Conservation (phyloP, 257 asterid species). For the Solanum ossicruentum region DNA sequence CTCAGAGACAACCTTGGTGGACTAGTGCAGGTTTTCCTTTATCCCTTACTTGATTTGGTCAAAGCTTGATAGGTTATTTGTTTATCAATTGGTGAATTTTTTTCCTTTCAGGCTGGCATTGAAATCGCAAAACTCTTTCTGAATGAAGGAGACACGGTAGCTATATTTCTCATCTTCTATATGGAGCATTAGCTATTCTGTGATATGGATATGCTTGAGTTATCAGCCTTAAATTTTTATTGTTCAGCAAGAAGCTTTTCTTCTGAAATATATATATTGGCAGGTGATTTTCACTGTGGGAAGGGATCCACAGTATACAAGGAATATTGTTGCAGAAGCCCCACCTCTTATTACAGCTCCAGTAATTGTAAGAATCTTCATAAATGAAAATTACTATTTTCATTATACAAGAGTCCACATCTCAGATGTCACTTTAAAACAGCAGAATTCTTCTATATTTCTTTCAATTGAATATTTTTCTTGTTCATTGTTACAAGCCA, state of each 20-base stretch:
- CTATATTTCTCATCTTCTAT: neutral
- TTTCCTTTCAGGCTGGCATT: constrained; percentile 82
- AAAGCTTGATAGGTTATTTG: neutral
- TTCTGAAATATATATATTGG: neutral
- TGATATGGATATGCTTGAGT: neutral
- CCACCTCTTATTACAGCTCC: constrained; percentile 75
- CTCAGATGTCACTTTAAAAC: neutral
- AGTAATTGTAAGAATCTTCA: constrained; percentile 43
- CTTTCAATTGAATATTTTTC: neutral
- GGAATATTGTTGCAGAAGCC: constrained; percentile 59
- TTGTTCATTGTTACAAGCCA: neutral
- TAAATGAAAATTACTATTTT: neutral
- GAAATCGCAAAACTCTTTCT: constrained; percentile 94
- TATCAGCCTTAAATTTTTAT: neutral
- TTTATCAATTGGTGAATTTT: neutral
- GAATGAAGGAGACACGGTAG: constrained; percentile 81
- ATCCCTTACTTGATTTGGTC: neutral
- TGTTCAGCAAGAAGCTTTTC: neutral
- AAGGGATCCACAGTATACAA: constrained; percentile 66
- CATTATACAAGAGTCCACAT: neutral
- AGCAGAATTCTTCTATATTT: neutral
- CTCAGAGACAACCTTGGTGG: constrained; percentile 99
- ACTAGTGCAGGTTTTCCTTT: constrained; percentile 72
- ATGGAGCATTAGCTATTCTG: neutral
- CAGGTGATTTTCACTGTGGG: constrained; percentile 95